Evolutionary conservation across 2,329 filamentous ascomycete species (phyloP).

Genomic region (Penicillium crustosum): DNA sequence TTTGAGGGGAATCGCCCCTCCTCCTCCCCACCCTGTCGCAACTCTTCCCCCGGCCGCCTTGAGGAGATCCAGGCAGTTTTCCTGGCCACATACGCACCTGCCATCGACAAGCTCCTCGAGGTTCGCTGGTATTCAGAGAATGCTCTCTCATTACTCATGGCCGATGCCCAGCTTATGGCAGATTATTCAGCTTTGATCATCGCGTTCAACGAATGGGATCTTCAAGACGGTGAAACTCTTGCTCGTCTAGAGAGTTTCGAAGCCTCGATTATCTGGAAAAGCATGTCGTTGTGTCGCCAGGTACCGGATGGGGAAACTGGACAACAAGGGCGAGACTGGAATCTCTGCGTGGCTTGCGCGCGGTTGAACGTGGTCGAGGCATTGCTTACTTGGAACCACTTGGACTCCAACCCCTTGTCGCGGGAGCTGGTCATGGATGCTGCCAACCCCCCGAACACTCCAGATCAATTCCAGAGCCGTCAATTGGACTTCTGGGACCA

Average conservation of each 20-base stretch:
- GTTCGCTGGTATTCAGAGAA: constrained; percentile 73
- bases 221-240: constrained; percentile 39
- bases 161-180: constrained; percentile 60
- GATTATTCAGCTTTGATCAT: constrained; percentile 66
- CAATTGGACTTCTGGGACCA: constrained; percentile 81
- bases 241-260: constrained; percentile 54
- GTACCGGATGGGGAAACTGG: constrained; percentile 38
- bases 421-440: constrained; percentile 42
- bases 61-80: constrained; percentile 72
- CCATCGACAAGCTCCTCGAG: constrained; percentile 75
- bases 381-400: constrained; percentile 69
- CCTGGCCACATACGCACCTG: constrained; percentile 71
- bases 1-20: constrained; percentile 60
- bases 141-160: constrained; percentile 54
- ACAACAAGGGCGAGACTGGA: constrained; percentile 51
- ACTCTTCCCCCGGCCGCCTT: constrained; percentile 50
- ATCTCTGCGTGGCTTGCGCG: constrained; percentile 63
- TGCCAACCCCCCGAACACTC: constrained; percentile 37
- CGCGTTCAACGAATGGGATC: constrained; percentile 43
- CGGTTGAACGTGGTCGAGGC: constrained; percentile 75
- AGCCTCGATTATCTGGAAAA: constrained; percentile 60
- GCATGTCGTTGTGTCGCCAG: constrained; percentile 55
- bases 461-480: constrained; percentile 56
- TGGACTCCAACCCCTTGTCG: constrained; percentile 54
- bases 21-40: constrained; percentile 54